These are phyloP conservation scores for Metschnikowia drakensbergensis DNA, from an alignment of 805 yeast species.

Conservation along the genomic window DNA sequence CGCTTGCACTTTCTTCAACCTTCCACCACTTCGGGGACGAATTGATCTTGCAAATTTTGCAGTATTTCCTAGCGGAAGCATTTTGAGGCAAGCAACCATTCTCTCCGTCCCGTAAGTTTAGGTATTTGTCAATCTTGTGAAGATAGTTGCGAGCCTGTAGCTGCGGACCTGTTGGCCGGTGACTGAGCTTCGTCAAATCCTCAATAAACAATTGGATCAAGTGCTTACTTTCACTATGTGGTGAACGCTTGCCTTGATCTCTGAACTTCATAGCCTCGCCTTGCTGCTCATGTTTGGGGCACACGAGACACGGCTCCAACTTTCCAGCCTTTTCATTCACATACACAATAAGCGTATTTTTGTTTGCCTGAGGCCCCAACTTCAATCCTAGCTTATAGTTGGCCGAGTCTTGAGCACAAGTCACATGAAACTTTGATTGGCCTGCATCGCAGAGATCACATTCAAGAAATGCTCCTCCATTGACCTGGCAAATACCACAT, in stretches of 20 bases:
- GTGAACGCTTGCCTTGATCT: conserved; percentile 23
- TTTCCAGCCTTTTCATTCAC: conserved; percentile 34
- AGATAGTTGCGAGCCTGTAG: conserved; percentile 30
- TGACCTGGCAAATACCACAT: conserved; percentile 46
- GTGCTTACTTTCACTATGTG: conserved; percentile 32
- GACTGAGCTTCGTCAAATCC: conserved; percentile 26
- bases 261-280: conserved; percentile 22
- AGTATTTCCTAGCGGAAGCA: conserved; percentile 5
- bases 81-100: conserved; percentile 4
- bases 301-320: conserved; percentile 42
- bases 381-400: conserved; percentile 54
- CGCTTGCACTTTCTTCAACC: not conserved
- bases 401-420: conserved; percentile 53
- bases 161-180: conserved; percentile 30
- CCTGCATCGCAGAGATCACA: conserved; percentile 44
- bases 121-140: conserved; percentile 15
- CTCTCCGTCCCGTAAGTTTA: not conserved
- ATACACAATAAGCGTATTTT: conserved; percentile 8
- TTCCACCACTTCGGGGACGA: conserved; percentile 41
- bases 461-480: conserved; percentile 47
- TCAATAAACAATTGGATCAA: conserved; percentile 38
- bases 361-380: conserved; percentile 24
- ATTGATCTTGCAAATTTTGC: conserved; percentile 22
- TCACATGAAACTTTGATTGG: conserved; percentile 40
- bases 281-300: conserved; percentile 36